These are phyloP conservation scores for Backusella parvicylindrica DNA, from an alignment of 192 early-diverging fungal species.

Conservation along the genomic window DNA sequence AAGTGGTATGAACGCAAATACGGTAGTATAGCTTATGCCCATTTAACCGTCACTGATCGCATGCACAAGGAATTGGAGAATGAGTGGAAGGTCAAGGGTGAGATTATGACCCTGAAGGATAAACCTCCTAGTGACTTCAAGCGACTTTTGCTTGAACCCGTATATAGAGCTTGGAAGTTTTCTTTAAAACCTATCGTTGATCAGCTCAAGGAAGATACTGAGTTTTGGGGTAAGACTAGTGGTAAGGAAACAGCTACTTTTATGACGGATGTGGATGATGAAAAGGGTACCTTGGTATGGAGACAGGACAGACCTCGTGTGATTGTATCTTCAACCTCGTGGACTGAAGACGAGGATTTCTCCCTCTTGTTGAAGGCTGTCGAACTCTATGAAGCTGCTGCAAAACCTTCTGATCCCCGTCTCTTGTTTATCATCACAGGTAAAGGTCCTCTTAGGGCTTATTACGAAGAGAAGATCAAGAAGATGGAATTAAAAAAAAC, in stretches of 20 bases:
- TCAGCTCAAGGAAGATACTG: conserved; percentile 6
- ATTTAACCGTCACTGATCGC: conserved; percentile 82
- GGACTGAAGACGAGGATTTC: conserved; percentile 98
- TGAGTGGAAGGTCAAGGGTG: conserved; percentile 60
- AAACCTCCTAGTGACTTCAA: conserved; percentile 76
- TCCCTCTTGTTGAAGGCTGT: conserved; percentile 70
- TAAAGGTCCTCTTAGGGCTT: conserved; percentile 75
- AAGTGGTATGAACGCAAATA: conserved; percentile 62
- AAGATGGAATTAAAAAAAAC: conserved; percentile 50
- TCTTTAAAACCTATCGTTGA: conserved; percentile 64
- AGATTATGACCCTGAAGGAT: conserved; percentile 78
- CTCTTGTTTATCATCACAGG: conserved; percentile 90
- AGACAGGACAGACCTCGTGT: conserved; percentile 64
- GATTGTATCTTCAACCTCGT: conserved; percentile 86
- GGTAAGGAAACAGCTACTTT: neutral
- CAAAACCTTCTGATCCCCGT: conserved; percentile 38
- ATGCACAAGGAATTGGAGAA: conserved; percentile 70
- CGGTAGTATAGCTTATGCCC: conserved; percentile 68
- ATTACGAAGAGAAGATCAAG: conserved; percentile 65
- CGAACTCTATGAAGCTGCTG: conserved; percentile 47
- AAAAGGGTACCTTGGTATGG: neutral
- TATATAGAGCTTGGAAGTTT: conserved; percentile 76
- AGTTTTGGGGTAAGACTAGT: neutral
- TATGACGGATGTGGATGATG: conserved; percentile 11
- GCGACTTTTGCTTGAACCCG: conserved; percentile 50